Percentiles rank a stretch among this genome's conserved stretches.
Conservation (phyloP, 2,329 filamentous ascomycete genomes). For the Aspergillus proliferans region DNA sequence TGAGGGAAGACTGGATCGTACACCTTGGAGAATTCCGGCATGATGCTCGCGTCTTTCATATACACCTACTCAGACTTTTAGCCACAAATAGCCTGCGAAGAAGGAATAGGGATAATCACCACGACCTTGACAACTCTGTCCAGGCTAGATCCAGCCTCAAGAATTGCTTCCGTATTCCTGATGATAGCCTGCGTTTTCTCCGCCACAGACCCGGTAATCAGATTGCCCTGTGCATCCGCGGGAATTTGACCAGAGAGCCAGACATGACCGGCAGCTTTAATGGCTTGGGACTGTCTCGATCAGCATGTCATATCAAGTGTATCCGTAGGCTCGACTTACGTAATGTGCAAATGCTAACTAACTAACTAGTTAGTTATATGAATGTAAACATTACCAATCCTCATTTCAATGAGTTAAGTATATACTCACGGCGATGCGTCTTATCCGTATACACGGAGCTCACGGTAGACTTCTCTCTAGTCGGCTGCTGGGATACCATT, state of each 20-base stretch:
- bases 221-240: slow-evolving; percentile 49
- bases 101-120: not conserved
- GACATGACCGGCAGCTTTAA: slow-evolving; percentile 55
- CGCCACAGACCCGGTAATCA: slow-evolving; percentile 38
- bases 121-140: slow-evolving; percentile 73
- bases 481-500: too few species aligned
- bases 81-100: too few species aligned
- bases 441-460: too few species aligned
- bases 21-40: slow-evolving; percentile 7
- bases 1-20: slow-evolving; percentile 9
- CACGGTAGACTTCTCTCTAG: too few species aligned
- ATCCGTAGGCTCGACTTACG: not conserved
- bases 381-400: too few species aligned
- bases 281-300: slow-evolving; percentile 28
- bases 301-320: too few species aligned
- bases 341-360: not conserved
- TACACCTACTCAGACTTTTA: not conserved
- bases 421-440: too few species aligned
- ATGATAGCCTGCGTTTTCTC: slow-evolving; percentile 46
- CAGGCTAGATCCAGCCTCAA: slow-evolving; percentile 67
- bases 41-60: slow-evolving; percentile 12
- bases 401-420: too few species aligned
- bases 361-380: not conserved
- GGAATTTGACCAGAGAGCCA: slow-evolving; percentile 67
- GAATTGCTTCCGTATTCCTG: slow-evolving; percentile 65